A percentile compares a stretch with the other conserved stretches of the same genome.
Conservation (phyloP, 83 land plant species). For the Isoetes engelmannii region DNA sequence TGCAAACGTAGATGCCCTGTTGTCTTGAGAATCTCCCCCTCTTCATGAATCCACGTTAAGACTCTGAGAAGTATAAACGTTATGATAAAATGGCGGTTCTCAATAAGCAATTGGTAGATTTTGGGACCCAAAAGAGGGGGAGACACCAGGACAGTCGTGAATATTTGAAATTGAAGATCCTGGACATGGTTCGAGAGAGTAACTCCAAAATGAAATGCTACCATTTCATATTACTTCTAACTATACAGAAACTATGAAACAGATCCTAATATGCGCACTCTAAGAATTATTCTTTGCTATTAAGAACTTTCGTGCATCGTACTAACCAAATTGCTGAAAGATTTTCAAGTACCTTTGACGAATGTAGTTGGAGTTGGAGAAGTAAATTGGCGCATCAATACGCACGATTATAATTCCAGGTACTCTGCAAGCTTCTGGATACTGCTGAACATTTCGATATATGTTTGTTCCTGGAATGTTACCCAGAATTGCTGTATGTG, state of each 20-base stretch:
- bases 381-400: slow-evolving; percentile 30
- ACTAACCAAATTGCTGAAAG: too few species aligned
- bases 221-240: too few species aligned
- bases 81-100: neutral
- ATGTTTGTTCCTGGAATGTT: slow-evolving; percentile 31
- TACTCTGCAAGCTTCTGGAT: slow-evolving; percentile 15
- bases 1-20: slow-evolving; percentile 32
- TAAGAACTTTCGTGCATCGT: too few species aligned
- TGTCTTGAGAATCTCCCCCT: slow-evolving; percentile 25
- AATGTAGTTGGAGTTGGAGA: slow-evolving; percentile 35
- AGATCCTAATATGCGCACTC: too few species aligned
- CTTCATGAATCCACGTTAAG: slow-evolving; percentile 54
- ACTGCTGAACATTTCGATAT: slow-evolving; percentile 32
- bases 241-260: too few species aligned
- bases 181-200: too few species aligned
- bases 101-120: too few species aligned
- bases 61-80: slow-evolving; percentile 29
- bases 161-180: too few species aligned
- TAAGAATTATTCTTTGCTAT: too few species aligned
- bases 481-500: slow-evolving; percentile 30
- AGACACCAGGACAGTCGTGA: too few species aligned
- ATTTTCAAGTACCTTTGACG: slow-evolving; percentile 22
- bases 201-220: too few species aligned
- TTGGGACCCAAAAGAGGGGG: too few species aligned
- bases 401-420: slow-evolving; percentile 31